Evolutionary conservation across 176 grass and related monocot species (phyloP).

Genomic region (Aegilops tauschii): DNA sequence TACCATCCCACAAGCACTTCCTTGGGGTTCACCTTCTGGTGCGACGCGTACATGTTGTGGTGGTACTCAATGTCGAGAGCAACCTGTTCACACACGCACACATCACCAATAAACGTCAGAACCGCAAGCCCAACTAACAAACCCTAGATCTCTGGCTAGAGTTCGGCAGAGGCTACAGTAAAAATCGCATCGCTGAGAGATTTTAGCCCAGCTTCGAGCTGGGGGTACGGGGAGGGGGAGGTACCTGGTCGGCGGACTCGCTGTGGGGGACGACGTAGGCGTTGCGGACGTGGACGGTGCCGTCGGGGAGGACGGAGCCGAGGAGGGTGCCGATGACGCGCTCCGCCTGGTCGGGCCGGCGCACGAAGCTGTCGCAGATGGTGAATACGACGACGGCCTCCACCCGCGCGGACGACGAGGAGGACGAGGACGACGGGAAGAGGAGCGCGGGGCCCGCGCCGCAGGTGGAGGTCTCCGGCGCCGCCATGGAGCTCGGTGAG

Average conservation of each 20-base stretch:
- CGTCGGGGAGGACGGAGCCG: slow-evolving; percentile 74
- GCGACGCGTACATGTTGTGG: slow-evolving; percentile 85
- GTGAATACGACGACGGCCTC: slow-evolving; percentile 87
- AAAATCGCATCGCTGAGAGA: neutral
- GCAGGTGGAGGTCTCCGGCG: neutral
- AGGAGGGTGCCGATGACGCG: slow-evolving; percentile 98
- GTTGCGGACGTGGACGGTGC: slow-evolving; percentile 59
- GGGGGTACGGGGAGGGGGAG: neutral
- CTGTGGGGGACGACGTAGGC: slow-evolving; percentile 88
- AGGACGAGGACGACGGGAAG: slow-evolving; percentile 2
- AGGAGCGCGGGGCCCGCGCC: slow-evolving; percentile 7
- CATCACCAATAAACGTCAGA: neutral
- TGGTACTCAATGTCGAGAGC: slow-evolving; percentile 95
- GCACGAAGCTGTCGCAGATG: slow-evolving; percentile 87
- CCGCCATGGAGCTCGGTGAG: neutral
- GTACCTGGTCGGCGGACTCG: slow-evolving; percentile 90
- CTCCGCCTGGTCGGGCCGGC: slow-evolving; percentile 84
- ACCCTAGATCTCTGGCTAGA: neutral
- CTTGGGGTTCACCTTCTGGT: slow-evolving; percentile 91
- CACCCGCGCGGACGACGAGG: slow-evolving; percentile 45
- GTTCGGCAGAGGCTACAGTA: no score
- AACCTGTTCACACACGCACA: slow-evolving; percentile 47
- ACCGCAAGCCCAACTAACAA: neutral
- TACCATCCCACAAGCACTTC: slow-evolving; percentile 97
- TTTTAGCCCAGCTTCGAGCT: neutral